These are phyloP conservation scores for Amaranthus hypochondriacus DNA, from an alignment of 148 eudicot genomes.

Conservation along the genomic window DNA sequence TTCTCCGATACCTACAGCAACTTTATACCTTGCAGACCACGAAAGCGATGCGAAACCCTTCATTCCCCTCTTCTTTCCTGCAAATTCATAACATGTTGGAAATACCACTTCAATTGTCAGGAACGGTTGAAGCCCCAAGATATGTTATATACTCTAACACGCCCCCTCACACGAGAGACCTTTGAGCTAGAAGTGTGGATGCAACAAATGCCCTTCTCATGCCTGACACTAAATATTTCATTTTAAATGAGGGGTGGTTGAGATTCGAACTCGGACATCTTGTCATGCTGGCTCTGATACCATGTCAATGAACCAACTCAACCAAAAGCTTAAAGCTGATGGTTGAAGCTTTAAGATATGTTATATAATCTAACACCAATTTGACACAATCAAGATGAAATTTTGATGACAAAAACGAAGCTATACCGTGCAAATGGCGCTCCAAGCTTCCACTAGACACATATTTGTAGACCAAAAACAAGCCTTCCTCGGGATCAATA, in stretches of 20 bases:
- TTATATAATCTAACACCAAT: conserved; percentile 14
- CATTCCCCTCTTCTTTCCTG: conserved; percentile 66
- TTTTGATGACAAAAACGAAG: conserved; percentile 6
- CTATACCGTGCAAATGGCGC: conserved; percentile 77
- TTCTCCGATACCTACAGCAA: conserved; percentile 83
- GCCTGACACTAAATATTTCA: no score
- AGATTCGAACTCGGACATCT: no score
- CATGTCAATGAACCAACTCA: no score
- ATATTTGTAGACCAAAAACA: conserved; percentile 90
- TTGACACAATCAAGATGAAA: conserved; percentile 3
- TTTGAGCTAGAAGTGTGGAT: no score
- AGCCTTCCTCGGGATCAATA: conserved; percentile 84
- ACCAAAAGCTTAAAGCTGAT: no score
- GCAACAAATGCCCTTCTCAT: no score
- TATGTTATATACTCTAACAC: no score
- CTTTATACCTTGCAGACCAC: conserved; percentile 83
- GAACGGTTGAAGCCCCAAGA: no score
- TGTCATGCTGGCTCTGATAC: no score
- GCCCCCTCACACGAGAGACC: no score
- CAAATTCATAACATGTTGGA: conserved; percentile 1
- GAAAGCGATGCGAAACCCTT: conserved; percentile 72
- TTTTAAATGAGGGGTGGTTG: no score
- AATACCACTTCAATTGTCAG: no score
- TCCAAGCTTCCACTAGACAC: conserved; percentile 97
- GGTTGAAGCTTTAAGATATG: background rate